Conservation (phyloP, 2,329 filamentous ascomycete species). For the Ceratocystis harringtonii region DNA sequence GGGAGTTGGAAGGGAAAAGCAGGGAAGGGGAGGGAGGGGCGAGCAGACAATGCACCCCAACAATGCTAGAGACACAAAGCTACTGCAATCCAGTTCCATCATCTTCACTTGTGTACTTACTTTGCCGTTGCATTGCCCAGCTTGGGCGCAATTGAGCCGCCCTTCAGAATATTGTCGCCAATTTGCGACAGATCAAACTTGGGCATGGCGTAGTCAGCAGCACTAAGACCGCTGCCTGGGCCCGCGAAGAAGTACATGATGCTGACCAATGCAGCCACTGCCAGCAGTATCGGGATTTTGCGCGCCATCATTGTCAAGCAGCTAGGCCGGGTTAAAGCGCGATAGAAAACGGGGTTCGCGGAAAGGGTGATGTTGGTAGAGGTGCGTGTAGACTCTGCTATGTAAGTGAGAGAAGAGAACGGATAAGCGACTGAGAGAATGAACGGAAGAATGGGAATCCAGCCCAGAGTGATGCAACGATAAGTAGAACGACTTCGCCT, state of each 20-base stretch:
- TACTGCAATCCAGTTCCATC: not conserved
- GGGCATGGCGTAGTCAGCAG: conserved; percentile 8
- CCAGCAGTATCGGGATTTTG: conserved; percentile 37
- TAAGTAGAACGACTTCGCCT: not conserved
- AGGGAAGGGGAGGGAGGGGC: not conserved
- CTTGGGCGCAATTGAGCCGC: conserved; percentile 63
- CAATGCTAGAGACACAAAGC: not conserved
- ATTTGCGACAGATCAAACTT: conserved; percentile 29
- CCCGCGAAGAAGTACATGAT: conserved; percentile 45
- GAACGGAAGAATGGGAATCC: not conserved
- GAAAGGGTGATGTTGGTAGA: not conserved
- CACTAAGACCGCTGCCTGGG: conserved; percentile 15
- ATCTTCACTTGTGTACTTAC: conserved; percentile 28
- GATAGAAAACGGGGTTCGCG: not conserved
- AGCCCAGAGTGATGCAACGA: not conserved
- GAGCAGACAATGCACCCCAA: not conserved
- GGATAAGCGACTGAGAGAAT: not conserved
- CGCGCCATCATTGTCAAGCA: conserved; percentile 34
- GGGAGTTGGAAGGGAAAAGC: no score
- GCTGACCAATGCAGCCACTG: conserved; percentile 40
- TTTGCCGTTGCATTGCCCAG: conserved; percentile 71
- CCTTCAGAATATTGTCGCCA: conserved; percentile 40
- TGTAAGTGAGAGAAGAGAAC: not conserved
- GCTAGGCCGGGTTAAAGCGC: not conserved
- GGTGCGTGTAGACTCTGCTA: not conserved